Evolutionary conservation across 306 rosid genomes (phyloP), one percentile per base, ranked within the genome.

Genomic region (Dryas alaskensis): DNA sequence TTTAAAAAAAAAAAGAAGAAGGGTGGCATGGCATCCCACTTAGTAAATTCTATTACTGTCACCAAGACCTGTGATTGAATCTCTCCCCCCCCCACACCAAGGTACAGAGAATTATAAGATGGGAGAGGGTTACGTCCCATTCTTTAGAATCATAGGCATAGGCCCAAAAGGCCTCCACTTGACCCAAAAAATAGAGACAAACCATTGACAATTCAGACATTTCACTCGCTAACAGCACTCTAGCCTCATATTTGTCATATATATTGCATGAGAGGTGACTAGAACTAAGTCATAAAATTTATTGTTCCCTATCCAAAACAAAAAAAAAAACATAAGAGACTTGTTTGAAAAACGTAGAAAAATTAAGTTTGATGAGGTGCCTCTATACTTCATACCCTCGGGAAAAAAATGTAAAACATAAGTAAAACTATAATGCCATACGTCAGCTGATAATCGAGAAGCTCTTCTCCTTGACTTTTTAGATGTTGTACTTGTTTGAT

Each of bases 391-490:
- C 53, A 67, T 22, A 17, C 44, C 47, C 45, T 25, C 3, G 12
- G 7, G 10, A 49, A 25, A 66, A 67, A n/a, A n/a, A 51, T 37
- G 50, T 7, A 14, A 62, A 60, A 60, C 65, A 27, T 16, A 12
- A 60, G 65, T 10, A 60, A 67, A 54, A n/a, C 39, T n/a, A 17
- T 13, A 78, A 78, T 79, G 59, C 70, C 78, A 64, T 88, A 91
- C 98, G 87, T 88, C 92, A 10, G 79, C 85, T 67, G 78, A 65
- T 60, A 76, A 39, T 19, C 83, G 86, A 69, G 87, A 57, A 37
- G 86, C 60, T 74, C 66, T 84, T 59, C 82, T 86, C 81, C 75
- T 91, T 16, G 73, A 83, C 83, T 89, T 91, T 81, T 91, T 91
- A 69, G 96, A 91, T 65, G 80, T 59, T 54, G 87, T 16, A 60